A percentile compares a stretch with the other conserved stretches of the same genome.
phyloP scores from a whole-genome alignment of 805 yeast genomes.

The Saccharomycopsis microspora region DNA sequence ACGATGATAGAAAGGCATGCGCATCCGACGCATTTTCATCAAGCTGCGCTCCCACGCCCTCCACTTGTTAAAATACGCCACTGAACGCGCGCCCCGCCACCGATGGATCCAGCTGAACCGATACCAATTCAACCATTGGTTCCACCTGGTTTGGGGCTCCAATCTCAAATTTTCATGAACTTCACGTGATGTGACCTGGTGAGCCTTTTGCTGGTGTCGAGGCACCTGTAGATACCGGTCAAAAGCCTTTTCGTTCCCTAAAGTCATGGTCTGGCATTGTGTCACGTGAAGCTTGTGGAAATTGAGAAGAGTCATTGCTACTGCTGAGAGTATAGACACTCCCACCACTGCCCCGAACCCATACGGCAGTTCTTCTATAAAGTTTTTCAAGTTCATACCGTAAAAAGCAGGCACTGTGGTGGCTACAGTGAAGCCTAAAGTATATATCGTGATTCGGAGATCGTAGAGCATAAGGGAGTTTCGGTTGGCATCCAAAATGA shows the following conservation, averaged over 20 bases:
- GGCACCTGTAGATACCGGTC: background rate
- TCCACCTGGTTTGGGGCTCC: background rate
- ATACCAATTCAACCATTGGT: background rate
- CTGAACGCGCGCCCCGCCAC: background rate
- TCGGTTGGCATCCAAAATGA: conserved; percentile 86
- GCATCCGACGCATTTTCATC: too few relatives aligned
- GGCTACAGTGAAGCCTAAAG: conserved; percentile 72
- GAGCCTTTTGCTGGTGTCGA: background rate
- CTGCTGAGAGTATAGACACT: conserved; percentile 40
- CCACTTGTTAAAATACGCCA: background rate
- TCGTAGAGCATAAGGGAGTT: conserved; percentile 87
- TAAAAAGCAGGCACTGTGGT: conserved; percentile 76
- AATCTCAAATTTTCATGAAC: background rate
- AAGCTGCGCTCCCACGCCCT: background rate
- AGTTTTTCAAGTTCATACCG: conserved; percentile 94
- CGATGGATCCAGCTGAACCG: background rate
- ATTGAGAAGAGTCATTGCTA: conserved; percentile 41
- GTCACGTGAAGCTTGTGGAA: conserved; percentile 48
- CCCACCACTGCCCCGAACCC: conserved; percentile 50
- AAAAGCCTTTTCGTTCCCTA: conserved; percentile 4
- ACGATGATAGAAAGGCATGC: too few relatives aligned
- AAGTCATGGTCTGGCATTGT: conserved; percentile 54
- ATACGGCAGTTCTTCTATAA: conserved; percentile 67
- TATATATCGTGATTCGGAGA: conserved; percentile 69
- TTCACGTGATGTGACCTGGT: background rate